Conservation (phyloP, 257 asterid species). For the Nicotiana attenuata region DNA sequence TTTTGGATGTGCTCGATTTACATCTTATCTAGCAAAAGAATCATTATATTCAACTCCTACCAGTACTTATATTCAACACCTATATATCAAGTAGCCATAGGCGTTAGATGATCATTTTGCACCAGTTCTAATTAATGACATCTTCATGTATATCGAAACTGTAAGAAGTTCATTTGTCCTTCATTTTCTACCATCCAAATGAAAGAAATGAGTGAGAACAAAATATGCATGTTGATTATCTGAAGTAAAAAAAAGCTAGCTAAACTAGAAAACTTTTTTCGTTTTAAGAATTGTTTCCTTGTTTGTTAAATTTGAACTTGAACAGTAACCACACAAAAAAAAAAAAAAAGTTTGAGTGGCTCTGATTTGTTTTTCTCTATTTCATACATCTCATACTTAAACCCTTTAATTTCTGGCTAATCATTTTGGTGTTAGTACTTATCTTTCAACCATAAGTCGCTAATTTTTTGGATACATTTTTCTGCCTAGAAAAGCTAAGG, state of each 20-base stretch:
- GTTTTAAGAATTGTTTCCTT: not conserved
- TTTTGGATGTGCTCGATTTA: too few relatives aligned
- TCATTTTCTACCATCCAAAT: not conserved
- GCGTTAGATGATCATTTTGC: not conserved
- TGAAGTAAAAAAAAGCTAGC: not conserved
- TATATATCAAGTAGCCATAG: not conserved
- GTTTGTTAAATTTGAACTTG: not conserved
- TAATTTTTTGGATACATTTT: too few relatives aligned
- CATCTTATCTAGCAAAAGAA: too few relatives aligned
- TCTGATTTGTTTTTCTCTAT: not conserved
- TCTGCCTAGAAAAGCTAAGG: too few relatives aligned
- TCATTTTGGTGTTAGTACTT: too few relatives aligned
- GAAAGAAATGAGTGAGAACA: not conserved
- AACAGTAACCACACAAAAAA: not conserved
- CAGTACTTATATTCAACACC: too few relatives aligned
- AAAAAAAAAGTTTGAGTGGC: not conserved
- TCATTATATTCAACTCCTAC: too few relatives aligned
- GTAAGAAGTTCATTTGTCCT: not conserved
- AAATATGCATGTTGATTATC: not conserved
- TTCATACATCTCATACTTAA: not conserved
- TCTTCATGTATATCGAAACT: not conserved
- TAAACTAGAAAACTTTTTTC: not conserved
- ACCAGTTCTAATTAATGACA: not conserved
- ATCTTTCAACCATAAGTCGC: not conserved
- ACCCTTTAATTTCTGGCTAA: not conserved